Base-by-base conservation (phyloP, 75 land plant genomes). In the Isoetes taiwanensis region DNA sequence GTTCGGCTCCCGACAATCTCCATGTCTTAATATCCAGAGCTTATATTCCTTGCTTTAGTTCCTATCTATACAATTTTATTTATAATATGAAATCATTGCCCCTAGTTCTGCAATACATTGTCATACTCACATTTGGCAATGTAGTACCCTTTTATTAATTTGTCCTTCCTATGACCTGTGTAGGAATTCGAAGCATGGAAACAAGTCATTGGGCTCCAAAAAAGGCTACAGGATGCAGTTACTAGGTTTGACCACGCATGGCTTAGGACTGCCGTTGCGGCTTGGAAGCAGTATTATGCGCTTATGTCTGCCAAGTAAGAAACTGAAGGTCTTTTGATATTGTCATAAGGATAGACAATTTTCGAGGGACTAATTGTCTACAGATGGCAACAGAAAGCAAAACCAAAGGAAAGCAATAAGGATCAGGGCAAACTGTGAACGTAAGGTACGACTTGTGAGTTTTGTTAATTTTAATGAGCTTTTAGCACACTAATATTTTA, bases 381-480 rank as follows among this genome's bases (percentile, higher is more conserved):
- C 9, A 37, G 14, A 37, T 9, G 16, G 50, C 25, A 8, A 19
- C 50, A 46, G 50, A 23, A 46, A 46, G 50, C 50, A 23, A 6
- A 46, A 46, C 21, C 12, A 46, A n/a, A 16, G 5, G n/a, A 46
- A 16, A 46, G 50, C 50, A 8, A 6, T 46, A 23, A 46, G 16
- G 8, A 46, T 19, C 19, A 19, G 50, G 6, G 23, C 8, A 5
- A 46, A 23, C 21, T 3, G 50, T 6, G 50, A 46, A 5, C 16
- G 50, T 6, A 46, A 46, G 50, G 50, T 46, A 3, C 6, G 50
- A n/a, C n/a, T n/a, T n/a, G n/a, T n/a, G n/a, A n/a, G n/a, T n/a
- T n/a, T n/a, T n/a, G n/a, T n/a, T n/a, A n/a, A n/a, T n/a, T n/a
- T n/a, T n/a, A n/a, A n/a, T n/a, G n/a, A n/a, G n/a, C n/a, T n/a